Percentiles rank a stretch among this genome's conserved stretches.
These are phyloP conservation scores for Thalassia testudinum DNA, from an alignment of 116 monocot species.

Conservation along the genomic window DNA sequence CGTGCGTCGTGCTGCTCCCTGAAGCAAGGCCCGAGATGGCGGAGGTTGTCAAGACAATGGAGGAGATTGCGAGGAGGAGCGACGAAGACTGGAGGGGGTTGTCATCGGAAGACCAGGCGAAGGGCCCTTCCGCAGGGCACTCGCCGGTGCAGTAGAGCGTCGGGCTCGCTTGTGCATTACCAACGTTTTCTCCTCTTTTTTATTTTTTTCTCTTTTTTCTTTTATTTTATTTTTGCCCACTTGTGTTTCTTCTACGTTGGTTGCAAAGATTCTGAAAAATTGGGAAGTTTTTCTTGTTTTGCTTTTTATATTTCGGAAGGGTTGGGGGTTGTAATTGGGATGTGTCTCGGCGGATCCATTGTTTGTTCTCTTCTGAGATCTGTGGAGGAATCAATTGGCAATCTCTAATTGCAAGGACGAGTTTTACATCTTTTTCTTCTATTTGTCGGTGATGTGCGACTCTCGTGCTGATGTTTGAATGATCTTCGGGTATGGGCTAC, in stretches of 20 bases:
- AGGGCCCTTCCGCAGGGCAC: conserved; percentile 28
- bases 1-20: conserved; percentile 34
- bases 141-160: conserved; percentile 16
- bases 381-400: too few relatives aligned
- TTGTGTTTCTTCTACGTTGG: conserved; percentile 16
- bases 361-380: too few relatives aligned
- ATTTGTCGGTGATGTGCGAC: too few relatives aligned
- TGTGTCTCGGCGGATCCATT: too few relatives aligned
- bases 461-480: too few relatives aligned
- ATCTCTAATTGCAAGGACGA: too few relatives aligned
- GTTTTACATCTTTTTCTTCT: too few relatives aligned
- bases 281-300: conserved; percentile 4
- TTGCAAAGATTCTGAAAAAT: conserved; percentile 15
- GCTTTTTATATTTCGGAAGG: too few relatives aligned
- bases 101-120: conserved; percentile 36
- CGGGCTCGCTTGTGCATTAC: background rate
- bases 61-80: conserved; percentile 27
- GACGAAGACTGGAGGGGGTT: conserved; percentile 18
- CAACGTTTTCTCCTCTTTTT: background rate
- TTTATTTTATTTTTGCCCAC: background rate
- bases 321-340: too few relatives aligned
- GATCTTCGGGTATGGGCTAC: too few relatives aligned
- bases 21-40: conserved; percentile 45
- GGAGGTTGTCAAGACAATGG: conserved; percentile 60
- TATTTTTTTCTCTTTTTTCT: background rate